Evolutionary conservation across 2,329 filamentous ascomycete genomes (phyloP), one percentile per base, ranked within the genome.

Genomic region (Fusarium citri): DNA sequence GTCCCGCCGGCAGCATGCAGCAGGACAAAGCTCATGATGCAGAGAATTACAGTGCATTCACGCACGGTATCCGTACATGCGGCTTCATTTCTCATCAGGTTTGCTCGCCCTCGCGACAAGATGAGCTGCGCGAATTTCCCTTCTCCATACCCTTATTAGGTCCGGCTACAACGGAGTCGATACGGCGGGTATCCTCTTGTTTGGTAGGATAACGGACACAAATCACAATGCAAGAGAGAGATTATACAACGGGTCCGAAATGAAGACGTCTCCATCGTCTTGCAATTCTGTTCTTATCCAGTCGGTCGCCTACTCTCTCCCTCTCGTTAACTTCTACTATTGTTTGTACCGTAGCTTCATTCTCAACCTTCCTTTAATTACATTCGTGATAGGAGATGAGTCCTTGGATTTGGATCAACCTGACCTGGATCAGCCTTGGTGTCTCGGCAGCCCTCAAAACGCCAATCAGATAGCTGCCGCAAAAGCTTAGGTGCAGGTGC

Each of bases 121-220:
- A 63, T 45, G 55, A 51, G 47, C 60, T 71, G 68, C 68, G 68
- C 68, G 68, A 71, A 71, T 71, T 71, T 70, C 42, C 37, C 34
- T 50, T 59, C 18, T 62, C 57, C 50, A 25, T 50, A 47, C 43
- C 62, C 11, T 47, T 53, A 56, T 50, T 50, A 25, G 45, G 30
- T 26, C 30, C 65, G 59, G 58, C 55, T 61, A 55, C 20, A 55
- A 60, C 49, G 53, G 65, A 58, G 49, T 49, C 8, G 58, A 54
- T 59, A 40, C 20, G 31, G 59, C 20, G 64, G 63, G 28, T 43
- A 55, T 42, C 43, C 30, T 30, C 23, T 41, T 25, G 23, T 37
- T 59, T 51, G 59, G 48, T 47, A 42, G 43, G 37, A 55, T 46
- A 47, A 66, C 34, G 26, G 31, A 28, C 42, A 51, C 31, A 28